Evolutionary conservation across 2,329 filamentous ascomycete genomes (phyloP).

Genomic region (Neofusicoccum ribis): DNA sequence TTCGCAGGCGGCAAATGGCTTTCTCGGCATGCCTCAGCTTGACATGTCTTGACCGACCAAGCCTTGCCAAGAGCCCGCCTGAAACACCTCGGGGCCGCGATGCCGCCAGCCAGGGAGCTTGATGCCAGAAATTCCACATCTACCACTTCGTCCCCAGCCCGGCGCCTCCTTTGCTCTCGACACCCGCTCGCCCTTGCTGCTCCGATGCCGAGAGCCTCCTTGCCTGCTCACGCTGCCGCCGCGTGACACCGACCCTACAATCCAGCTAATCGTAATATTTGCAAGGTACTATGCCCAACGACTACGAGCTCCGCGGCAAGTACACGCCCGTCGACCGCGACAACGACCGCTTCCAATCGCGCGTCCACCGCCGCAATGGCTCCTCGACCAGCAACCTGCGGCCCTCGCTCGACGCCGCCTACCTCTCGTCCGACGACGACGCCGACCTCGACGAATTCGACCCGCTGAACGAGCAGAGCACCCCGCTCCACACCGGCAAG

Average conservation of each 20-base stretch:
- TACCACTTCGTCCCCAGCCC: not conserved
- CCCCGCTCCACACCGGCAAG: conserved; percentile 38
- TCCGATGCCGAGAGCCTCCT: not conserved
- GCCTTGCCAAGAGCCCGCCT: conserved; percentile 10
- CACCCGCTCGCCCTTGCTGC: not conserved
- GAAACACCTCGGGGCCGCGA: not conserved
- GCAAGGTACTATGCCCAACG: conserved; percentile 11
- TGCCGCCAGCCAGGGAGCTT: conserved; percentile 9
- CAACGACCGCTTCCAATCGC: not conserved
- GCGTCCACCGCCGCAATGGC: conserved; percentile 22
- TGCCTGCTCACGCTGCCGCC: not conserved
- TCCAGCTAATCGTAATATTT: not conserved
- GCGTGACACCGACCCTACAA: not conserved
- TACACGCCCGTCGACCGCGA: conserved; percentile 37
- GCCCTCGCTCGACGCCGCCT: conserved; percentile 29
- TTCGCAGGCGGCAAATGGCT: not conserved
- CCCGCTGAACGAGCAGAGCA: conserved; percentile 45
- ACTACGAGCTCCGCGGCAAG: conserved; percentile 39
- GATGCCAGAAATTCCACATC: not conserved
- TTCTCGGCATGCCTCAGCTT: conserved; percentile 1
- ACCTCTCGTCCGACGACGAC: conserved; percentile 37
- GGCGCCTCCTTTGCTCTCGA: not conserved
- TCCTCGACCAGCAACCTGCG: conserved; percentile 34
- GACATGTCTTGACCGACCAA: conserved; percentile 10
- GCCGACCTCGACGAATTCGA: conserved; percentile 48